Evolutionary conservation across 768 basidiomycete species (phyloP).

Genomic region (Steccherinum ochraceum): DNA sequence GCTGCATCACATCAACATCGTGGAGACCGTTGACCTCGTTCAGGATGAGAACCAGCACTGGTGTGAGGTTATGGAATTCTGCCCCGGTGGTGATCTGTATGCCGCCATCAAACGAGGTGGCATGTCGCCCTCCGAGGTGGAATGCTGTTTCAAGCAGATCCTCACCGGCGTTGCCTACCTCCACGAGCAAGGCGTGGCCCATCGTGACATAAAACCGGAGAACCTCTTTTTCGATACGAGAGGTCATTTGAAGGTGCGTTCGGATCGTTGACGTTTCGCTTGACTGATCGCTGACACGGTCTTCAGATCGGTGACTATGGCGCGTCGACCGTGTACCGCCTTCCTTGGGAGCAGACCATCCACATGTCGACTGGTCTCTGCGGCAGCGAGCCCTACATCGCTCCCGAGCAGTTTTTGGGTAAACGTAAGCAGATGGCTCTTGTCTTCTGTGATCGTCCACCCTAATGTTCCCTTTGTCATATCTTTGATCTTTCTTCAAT

Average conservation of each 20-base stretch:
- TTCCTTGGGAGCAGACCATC: slow-evolving; percentile 96
- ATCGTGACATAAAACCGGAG: slow-evolving; percentile 97
- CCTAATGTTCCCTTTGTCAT: slow-evolving; percentile 27
- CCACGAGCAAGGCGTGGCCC: slow-evolving; percentile 94
- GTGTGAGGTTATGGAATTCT: slow-evolving; percentile 99
- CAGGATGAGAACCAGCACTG: slow-evolving; percentile 95
- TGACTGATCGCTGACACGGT: slow-evolving; percentile 9
- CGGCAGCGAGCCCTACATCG: slow-evolving; percentile 98
- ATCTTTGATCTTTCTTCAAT: not conserved
- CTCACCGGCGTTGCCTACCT: slow-evolving; percentile 84
- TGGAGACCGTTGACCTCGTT: slow-evolving; percentile 98
- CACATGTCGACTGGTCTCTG: slow-evolving; percentile 97
- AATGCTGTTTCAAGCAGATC: slow-evolving; percentile 98
- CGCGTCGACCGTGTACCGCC: slow-evolving; percentile 96
- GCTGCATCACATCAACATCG: slow-evolving; percentile 87
- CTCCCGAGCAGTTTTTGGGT: slow-evolving; percentile 92
- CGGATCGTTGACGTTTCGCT: not conserved
- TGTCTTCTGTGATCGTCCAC: slow-evolving; percentile 28
- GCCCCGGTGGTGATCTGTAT: slow-evolving; percentile 96
- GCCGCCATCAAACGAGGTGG: slow-evolving; percentile 97
- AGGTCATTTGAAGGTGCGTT: slow-evolving; percentile 84
- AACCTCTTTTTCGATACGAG: slow-evolving; percentile 91
- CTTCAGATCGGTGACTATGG: slow-evolving; percentile 94
- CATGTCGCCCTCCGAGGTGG: slow-evolving; percentile 89
- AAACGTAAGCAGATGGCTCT: slow-evolving; percentile 71